Base-by-base conservation (phyloP, 352 stramenopile genomes). In the Blastocystis sp. region DNA sequence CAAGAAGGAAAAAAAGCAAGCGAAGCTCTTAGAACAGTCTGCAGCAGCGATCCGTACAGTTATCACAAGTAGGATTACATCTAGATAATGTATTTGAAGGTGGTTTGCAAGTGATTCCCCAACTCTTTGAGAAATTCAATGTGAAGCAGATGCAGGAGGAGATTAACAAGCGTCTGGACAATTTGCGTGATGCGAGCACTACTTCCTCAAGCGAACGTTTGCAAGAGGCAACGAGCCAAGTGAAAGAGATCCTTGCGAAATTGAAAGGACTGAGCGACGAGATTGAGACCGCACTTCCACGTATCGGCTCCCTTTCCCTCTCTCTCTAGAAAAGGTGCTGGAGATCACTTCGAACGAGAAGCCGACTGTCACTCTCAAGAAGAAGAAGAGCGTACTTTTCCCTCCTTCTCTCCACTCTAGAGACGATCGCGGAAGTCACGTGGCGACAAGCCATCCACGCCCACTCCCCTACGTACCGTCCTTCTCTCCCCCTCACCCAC, bases 271-370 rank as follows among this genome's bases (percentile, higher is more conserved):
- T 84, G 13, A 84, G 73, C 15, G 73, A 84, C 3, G 43, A 64
- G n/a, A 13, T 84, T 3, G 73, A 84, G 50, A 68, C 53, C 13
- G n/a, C 53, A 9, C 34, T 84, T 23, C 54, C 73, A 2, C 26
- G 73, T 84, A 39, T 23, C 4, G 2, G 26, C 26, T 66, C 26
- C n/a, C 0, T 18, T 8, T 47, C 9, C 34, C 15, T 29, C 23
- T 45, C 39, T 18, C 15, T 26, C 15, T 43, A 84, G 73, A 84
- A 53, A 84, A 68, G 39, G 29, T 84, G 50, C 18, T 84, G 50
- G 73, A 84, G 26, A 84, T 84, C 13, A 84, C 73, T 8, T 43
- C 45, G 47, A 84, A 84, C 50, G 73, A 84, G 53, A 84, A 84
- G 50, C 73, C 18, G 11, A 84, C 43, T 18, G 73, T 84, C 2